These are phyloP conservation scores for Chaetomium globosum DNA, from an alignment of 2,329 filamentous ascomycete species.

Conservation along the genomic window DNA sequence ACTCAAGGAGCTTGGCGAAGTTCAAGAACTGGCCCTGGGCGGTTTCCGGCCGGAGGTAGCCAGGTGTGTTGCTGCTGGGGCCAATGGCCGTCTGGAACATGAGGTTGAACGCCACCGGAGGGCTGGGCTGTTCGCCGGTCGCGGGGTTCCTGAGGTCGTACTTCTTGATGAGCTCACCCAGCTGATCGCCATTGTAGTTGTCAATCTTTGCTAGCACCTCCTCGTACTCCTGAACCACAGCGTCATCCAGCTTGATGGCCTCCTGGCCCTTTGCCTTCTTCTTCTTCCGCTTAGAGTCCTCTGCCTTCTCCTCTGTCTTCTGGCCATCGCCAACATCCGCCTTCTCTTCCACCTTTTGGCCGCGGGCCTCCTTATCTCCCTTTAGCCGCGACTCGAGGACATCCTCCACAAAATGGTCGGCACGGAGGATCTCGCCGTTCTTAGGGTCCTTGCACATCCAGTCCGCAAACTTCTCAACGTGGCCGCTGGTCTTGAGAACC, in stretches of 20 bases:
- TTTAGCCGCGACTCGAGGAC: conserved; percentile 84
- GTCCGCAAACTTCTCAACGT: conserved; percentile 97
- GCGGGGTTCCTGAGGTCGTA: conserved; percentile 87
- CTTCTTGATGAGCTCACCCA: conserved; percentile 86
- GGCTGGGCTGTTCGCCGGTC: conserved; percentile 73
- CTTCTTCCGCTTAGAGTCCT: conserved; percentile 72
- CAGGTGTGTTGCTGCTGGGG: conserved; percentile 81
- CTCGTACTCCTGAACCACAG: conserved; percentile 84
- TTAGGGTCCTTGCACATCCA: conserved; percentile 99
- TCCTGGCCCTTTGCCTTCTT: conserved; percentile 82
- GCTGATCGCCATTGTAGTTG: conserved; percentile 86
- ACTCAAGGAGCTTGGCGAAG: conserved; percentile 94
- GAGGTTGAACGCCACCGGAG: conserved; percentile 91
- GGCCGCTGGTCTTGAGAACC: conserved; percentile 91
- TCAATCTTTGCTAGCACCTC: conserved; percentile 90
- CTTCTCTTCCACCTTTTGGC: conserved; percentile 61
- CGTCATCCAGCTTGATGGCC: conserved; percentile 83
- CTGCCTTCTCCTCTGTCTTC: conserved; percentile 76
- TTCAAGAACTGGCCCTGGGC: conserved; percentile 98
- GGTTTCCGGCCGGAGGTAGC: conserved; percentile 89
- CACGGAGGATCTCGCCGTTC: conserved; percentile 93
- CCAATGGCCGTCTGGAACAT: conserved; percentile 98
- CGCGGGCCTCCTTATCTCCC: conserved; percentile 89
- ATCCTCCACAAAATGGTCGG: conserved; percentile 95
- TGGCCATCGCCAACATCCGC: conserved; percentile 76